phyloP scores from a whole-genome alignment of 2,329 filamentous ascomycete genomes.

The Clathrospora elynae region DNA sequence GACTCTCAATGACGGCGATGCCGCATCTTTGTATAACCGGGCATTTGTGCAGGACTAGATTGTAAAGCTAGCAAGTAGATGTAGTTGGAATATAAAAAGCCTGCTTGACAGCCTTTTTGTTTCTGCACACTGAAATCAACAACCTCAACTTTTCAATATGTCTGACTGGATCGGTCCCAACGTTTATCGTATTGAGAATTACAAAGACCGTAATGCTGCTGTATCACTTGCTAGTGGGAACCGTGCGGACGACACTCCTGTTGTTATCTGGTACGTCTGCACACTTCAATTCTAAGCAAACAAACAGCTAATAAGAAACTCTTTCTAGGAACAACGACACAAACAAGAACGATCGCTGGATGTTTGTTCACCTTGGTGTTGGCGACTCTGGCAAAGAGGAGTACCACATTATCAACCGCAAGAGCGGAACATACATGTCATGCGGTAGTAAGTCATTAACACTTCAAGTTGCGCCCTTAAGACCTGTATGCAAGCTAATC shows the following conservation, averaged over 20 bases:
- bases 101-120: too few species aligned
- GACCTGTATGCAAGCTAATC: too few species aligned
- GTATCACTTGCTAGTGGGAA: neutral
- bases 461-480: too few species aligned
- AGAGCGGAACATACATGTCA: neutral
- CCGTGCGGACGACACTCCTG: neutral
- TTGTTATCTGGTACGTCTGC: neutral
- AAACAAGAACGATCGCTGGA: neutral
- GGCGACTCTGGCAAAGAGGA: neutral
- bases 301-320: neutral
- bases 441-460: neutral
- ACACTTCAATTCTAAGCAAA: neutral
- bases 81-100: too few species aligned
- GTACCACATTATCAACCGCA: neutral
- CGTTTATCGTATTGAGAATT: neutral
- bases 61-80: too few species aligned
- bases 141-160: too few species aligned
- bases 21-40: too few species aligned
- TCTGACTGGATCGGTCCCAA: constrained; percentile 1
- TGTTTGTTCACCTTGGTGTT: neutral
- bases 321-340: neutral
- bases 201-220: neutral
- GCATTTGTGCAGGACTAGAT: too few species aligned
- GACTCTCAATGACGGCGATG: too few species aligned
- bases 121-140: too few species aligned